phyloP scores from a whole-genome alignment of 805 yeast genomes.

The Suhomyces vadensis region DNA sequence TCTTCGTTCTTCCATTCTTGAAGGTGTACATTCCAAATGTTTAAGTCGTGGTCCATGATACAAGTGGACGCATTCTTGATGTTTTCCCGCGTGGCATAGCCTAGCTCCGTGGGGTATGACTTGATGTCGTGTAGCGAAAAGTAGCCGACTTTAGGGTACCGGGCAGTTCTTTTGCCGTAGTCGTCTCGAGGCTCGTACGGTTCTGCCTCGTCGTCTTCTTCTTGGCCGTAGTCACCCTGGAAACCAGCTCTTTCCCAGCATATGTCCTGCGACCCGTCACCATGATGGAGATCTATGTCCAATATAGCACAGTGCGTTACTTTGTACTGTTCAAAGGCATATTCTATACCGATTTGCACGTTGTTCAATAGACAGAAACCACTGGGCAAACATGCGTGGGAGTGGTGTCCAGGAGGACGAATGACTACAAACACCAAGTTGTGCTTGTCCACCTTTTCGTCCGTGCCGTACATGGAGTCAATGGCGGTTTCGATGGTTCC shows the following conservation, averaged over 20 bases:
- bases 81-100: conserved; percentile 69
- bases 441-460: conserved; percentile 21
- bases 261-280: conserved; percentile 86
- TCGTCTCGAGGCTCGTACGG: conserved; percentile 43
- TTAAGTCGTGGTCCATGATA: conserved; percentile 71
- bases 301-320: conserved; percentile 80
- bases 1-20: conserved; percentile 62
- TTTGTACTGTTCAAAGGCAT: conserved; percentile 60
- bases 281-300: conserved; percentile 85
- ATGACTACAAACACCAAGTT: conserved; percentile 62
- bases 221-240: conserved; percentile 46
- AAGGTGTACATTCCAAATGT: conserved; percentile 82
- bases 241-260: conserved; percentile 79
- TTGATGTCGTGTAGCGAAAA: conserved; percentile 83
- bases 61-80: conserved; percentile 79
- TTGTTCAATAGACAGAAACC: conserved; percentile 83
- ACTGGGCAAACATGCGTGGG: conserved; percentile 79
- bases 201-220: conserved; percentile 45
- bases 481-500: conserved; percentile 75
- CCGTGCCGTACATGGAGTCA: conserved; percentile 42
- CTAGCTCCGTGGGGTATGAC: conserved; percentile 81
- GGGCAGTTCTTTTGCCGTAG: conserved; percentile 46
- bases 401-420: conserved; percentile 87
- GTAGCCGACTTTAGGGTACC: conserved; percentile 69
- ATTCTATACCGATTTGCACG: conserved; percentile 78